Percentiles rank a stretch among this genome's conserved stretches.
Evolutionary conservation across 2,329 filamentous ascomycete species (phyloP).

Genomic region (Elsinoe ampelina): DNA sequence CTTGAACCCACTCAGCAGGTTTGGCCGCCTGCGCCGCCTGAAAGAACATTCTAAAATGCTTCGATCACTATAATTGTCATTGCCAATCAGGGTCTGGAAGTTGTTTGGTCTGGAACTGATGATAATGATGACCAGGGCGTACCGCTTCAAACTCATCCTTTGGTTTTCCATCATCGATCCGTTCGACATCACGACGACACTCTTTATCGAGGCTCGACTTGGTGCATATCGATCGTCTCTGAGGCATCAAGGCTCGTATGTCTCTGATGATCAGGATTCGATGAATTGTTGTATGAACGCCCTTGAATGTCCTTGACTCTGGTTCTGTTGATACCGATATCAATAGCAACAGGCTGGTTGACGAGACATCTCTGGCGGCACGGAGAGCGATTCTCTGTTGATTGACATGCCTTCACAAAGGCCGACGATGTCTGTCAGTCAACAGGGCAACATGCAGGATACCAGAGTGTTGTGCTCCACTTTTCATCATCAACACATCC

Average conservation of each 20-base stretch:
- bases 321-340: background rate
- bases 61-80: constrained; percentile 1
- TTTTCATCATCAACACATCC: background rate
- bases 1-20: background rate
- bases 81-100: background rate
- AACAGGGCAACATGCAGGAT: background rate
- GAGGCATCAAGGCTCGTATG: background rate
- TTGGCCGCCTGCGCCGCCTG: background rate
- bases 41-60: background rate
- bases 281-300: background rate
- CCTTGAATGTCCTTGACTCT: background rate
- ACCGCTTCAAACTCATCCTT: background rate
- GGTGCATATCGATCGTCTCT: background rate
- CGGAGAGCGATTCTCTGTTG: background rate
- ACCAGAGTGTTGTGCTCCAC: background rate
- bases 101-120: background rate
- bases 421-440: background rate
- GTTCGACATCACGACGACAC: background rate
- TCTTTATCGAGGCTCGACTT: background rate
- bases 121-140: background rate
- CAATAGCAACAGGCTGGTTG: background rate
- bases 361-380: background rate
- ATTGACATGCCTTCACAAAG: background rate
- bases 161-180: background rate
- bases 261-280: background rate